Base-by-base conservation (phyloP, 2,329 filamentous ascomycete species). In the Thelonectria olida region DNA sequence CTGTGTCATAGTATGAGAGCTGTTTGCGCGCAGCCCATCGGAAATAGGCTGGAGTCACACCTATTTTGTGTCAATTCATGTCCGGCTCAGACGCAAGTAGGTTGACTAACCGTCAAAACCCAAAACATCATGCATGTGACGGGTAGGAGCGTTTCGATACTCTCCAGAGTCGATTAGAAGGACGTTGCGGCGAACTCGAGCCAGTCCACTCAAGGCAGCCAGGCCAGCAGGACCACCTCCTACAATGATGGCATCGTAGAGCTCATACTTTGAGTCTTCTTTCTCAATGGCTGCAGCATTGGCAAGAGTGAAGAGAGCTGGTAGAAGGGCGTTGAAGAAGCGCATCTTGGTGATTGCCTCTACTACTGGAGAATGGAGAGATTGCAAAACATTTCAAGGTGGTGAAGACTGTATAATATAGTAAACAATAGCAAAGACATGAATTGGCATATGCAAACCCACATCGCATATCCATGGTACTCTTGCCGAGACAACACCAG, bases 111-210 rank as follows among this genome's bases (percentile, higher is more conserved):
- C 86, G 52, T 89, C 86, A 58, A 81, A 85, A 3, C 85, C 86
- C 23, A 88, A 77, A 0, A 89, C 83, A 69, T 89, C 87, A 72
- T 89, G 87, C 80, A 88, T 84, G 64, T 87, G 81, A 13, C 86
- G 75, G 0, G 87, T 88, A 0, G 80, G 75, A 1, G 54, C 79
- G 68, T 89, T 89, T 52, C 87, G 83, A 65, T 89, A 89, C 27
- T 81, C 76, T 12, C 81, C 83, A 19, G 84, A 87, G 70, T 89
- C 87, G 54, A 89, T 82, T 41, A 89, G 71, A 7, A 88, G 74
- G 1, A 82, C 81, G 6, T 80, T 83, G 13, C 86, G 79, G 12
- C 82, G 80, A 13, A 89, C 85, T 15, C 87, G 84, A 7, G 83
- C 85, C n/a, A 89, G 79, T 41, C 82, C 85, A 57, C 85, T 88